phyloP scores from a whole-genome alignment of 2,329 filamentous ascomycete species.

The Ophidiomyces ophidiicola region DNA sequence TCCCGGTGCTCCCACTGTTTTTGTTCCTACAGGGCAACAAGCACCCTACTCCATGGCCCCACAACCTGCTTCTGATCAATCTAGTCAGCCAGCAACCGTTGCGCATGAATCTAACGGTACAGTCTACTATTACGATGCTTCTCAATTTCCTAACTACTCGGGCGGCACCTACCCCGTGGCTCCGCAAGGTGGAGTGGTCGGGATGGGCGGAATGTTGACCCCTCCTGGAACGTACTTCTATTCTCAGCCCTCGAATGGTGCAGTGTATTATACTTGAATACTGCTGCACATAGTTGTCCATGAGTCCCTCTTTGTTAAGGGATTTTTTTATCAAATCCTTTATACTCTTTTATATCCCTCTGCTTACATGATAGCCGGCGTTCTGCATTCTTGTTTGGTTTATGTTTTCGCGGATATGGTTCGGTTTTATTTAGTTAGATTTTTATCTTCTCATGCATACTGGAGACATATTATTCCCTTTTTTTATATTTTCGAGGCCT shows the following conservation, averaged over 20 bases:
- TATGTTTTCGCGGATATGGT: neutral
- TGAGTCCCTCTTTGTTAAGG: neutral
- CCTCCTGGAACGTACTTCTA: constrained; percentile 46
- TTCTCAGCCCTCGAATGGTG: constrained; percentile 40
- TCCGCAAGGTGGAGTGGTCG: constrained; percentile 44
- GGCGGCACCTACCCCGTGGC: constrained; percentile 46
- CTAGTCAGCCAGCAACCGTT: constrained; percentile 44
- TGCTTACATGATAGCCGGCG: constrained; percentile 8
- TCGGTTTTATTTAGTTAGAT: constrained; percentile 8
- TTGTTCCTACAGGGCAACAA: constrained; percentile 38
- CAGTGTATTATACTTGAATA: constrained; percentile 47
- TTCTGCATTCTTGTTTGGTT: neutral
- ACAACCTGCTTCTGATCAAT: constrained; percentile 25
- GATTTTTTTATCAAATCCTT: neutral
- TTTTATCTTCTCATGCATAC: constrained; percentile 5
- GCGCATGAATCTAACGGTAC: constrained; percentile 91
- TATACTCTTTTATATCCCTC: neutral
- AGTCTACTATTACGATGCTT: constrained; percentile 83
- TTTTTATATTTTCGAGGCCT: constrained; percentile 4
- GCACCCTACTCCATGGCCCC: constrained; percentile 19
- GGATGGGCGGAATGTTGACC: constrained; percentile 72
- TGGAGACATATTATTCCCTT: constrained; percentile 7
- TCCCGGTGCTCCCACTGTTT: constrained; percentile 42
- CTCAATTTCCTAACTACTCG: constrained; percentile 48
- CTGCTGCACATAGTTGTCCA: neutral